A percentile compares a stretch with the other conserved stretches of the same genome.
phyloP scores from a whole-genome alignment of 2,329 filamentous ascomycete species.

The Pseudogymnoascus destructans region DNA sequence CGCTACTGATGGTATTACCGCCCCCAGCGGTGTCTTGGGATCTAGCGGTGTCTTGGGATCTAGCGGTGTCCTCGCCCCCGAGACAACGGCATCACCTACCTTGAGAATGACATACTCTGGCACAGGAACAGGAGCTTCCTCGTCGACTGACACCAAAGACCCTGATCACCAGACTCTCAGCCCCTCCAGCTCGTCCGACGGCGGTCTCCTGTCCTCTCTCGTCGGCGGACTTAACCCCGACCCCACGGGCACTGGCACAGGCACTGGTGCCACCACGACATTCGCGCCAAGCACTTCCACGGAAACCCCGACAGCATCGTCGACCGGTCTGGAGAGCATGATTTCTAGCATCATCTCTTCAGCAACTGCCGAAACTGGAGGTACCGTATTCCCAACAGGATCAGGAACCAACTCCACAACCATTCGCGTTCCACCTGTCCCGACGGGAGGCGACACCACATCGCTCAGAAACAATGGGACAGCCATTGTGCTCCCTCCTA shows the following conservation, averaged over 20 bases:
- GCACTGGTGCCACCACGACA: not conserved
- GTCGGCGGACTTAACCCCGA: not conserved
- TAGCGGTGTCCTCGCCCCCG: not conserved
- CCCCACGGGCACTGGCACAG: not conserved
- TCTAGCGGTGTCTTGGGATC: conserved; percentile 2
- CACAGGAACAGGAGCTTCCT: conserved; percentile 12
- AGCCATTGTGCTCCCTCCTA: not conserved
- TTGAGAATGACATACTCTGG: conserved; percentile 11
- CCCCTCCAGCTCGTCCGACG: not conserved
- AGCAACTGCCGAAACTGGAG: not conserved
- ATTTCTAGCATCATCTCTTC: not conserved
- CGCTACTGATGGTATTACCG: conserved; percentile 11
- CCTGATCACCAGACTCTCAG: conserved; percentile 11
- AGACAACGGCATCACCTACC: conserved; percentile 6
- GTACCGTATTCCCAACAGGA: not conserved
- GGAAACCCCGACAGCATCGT: not conserved
- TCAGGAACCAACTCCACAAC: not conserved
- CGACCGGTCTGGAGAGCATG: not conserved
- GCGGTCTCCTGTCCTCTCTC: not conserved
- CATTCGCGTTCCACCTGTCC: not conserved
- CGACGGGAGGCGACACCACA: not conserved
- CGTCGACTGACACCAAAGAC: conserved; percentile 17
- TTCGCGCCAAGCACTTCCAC: not conserved
- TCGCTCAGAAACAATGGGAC: not conserved
- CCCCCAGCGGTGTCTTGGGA: conserved; percentile 8